Evolutionary conservation across 441 rosid species (phyloP).

Genomic region (Euphorbia corollata): DNA sequence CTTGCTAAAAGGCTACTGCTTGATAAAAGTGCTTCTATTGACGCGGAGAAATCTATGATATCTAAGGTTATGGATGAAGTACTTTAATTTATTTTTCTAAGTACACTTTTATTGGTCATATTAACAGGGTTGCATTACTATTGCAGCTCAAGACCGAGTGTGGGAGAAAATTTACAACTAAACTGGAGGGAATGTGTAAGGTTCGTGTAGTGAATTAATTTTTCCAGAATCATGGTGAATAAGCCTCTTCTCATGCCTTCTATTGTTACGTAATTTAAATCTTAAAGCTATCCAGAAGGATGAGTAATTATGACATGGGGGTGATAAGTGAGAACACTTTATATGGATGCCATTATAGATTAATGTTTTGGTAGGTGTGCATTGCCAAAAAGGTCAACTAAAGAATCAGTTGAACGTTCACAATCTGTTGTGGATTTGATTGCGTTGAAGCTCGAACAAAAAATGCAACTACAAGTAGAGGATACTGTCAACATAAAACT

Average conservation of each 20-base stretch:
- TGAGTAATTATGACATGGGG: background rate
- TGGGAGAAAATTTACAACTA: constrained; percentile 97
- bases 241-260: background rate
- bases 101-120: constrained; percentile 13
- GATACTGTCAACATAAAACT: too few species aligned
- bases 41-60: constrained; percentile 98
- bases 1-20: constrained; percentile 89
- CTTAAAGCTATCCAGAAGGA: background rate
- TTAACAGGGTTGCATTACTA: constrained; percentile 23
- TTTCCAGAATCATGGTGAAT: background rate
- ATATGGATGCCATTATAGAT: too few species aligned
- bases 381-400: too few species aligned
- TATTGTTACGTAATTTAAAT: constrained; percentile 4
- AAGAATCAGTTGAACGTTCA: too few species aligned
- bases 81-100: constrained; percentile 7
- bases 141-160: constrained; percentile 96
- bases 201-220: constrained; percentile 24
- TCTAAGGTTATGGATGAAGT: constrained; percentile 57
- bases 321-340: background rate
- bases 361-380: too few species aligned
- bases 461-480: too few species aligned
- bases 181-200: constrained; percentile 99
- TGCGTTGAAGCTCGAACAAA: too few species aligned
- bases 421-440: too few species aligned
- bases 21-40: constrained; percentile 96